These are phyloP conservation scores for Orbilia blumenaviensis DNA, from an alignment of 2,329 filamentous ascomycete genomes.

Conservation along the genomic window DNA sequence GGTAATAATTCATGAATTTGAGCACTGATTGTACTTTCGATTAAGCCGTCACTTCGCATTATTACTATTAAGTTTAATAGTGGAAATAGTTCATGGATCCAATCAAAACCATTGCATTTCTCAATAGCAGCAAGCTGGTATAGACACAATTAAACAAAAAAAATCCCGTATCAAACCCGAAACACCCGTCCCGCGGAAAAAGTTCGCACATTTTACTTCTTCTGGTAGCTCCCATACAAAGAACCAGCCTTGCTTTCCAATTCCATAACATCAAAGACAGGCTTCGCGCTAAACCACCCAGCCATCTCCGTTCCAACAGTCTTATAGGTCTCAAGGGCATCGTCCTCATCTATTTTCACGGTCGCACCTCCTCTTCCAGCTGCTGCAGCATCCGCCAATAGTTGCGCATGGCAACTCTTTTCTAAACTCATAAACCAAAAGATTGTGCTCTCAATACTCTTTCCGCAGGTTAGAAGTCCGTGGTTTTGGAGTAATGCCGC, in stretches of 20 bases:
- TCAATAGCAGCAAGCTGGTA: neutral
- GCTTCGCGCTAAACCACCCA: conserved; percentile 77
- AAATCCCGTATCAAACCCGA: conserved; percentile 1
- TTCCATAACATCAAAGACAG: conserved; percentile 75
- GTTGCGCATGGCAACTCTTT: conserved; percentile 59
- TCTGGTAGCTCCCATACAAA: conserved; percentile 52
- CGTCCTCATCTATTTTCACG: conserved; percentile 73
- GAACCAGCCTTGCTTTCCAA: conserved; percentile 64
- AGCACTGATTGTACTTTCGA: too few relatives aligned
- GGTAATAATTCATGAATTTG: too few relatives aligned
- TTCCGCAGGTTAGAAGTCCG: conserved; percentile 66
- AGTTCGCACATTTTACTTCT: neutral
- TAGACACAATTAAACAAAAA: neutral
- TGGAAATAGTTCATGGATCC: too few relatives aligned
- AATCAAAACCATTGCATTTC: neutral
- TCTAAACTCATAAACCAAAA: conserved; percentile 68
- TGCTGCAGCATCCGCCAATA: conserved; percentile 70
- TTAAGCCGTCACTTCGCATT: neutral
- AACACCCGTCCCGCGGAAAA: neutral
- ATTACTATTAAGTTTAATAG: too few relatives aligned
- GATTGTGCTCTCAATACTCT: conserved; percentile 65
- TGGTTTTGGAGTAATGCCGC: conserved; percentile 68
- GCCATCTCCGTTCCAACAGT: conserved; percentile 70
- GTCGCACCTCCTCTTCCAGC: conserved; percentile 71
- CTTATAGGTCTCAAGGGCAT: conserved; percentile 74